phyloP scores from a whole-genome alignment of 176 grass and related monocot species.

The Luzula sylvatica region DNA sequence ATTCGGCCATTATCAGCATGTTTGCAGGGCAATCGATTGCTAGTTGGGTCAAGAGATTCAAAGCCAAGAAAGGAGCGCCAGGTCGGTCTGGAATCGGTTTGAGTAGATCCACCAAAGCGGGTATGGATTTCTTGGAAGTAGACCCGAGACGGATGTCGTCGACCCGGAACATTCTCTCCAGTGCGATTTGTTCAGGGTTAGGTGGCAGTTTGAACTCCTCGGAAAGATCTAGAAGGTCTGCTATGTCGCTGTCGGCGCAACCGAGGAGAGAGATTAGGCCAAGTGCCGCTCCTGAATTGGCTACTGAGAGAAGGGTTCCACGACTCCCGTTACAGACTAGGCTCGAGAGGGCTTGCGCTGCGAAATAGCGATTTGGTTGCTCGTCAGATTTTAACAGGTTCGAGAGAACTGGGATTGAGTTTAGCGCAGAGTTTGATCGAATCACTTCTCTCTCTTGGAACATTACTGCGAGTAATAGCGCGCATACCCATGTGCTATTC shows the following conservation, averaged over 20 bases:
- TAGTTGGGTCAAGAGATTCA: conserved; percentile 80
- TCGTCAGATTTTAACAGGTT: conserved; percentile 93
- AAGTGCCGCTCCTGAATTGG: conserved; percentile 80
- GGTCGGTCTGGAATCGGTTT: conserved; percentile 99
- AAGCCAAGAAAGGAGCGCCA: conserved; percentile 92
- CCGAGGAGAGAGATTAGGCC: conserved; percentile 97
- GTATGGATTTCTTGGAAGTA: conserved; percentile 92
- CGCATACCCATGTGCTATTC: conserved; percentile 87
- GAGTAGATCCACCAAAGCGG: conserved; percentile 94
- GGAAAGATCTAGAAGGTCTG: conserved; percentile 86
- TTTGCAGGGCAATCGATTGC: conserved; percentile 78
- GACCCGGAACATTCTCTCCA: conserved; percentile 93
- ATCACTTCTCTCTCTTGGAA: conserved; percentile 96
- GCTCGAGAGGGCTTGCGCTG: conserved; percentile 91
- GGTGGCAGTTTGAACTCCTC: conserved; percentile 81
- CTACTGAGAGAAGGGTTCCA: conserved; percentile 93
- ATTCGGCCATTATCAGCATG: conserved; percentile 91
- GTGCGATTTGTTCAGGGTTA: conserved; percentile 81
- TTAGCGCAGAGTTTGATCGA: conserved; percentile 56
- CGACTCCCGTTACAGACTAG: conserved; percentile 87
- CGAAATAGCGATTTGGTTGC: conserved; percentile 84
- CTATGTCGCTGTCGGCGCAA: conserved; percentile 86
- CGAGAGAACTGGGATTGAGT: conserved; percentile 86
- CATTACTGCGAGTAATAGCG: conserved; percentile 73
- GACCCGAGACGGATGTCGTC: conserved; percentile 87